Percentiles rank a stretch among this genome's conserved stretches.
These are phyloP conservation scores for Backusella parvicylindrica DNA, from an alignment of 192 early-diverging fungal species.

Conservation along the genomic window DNA sequence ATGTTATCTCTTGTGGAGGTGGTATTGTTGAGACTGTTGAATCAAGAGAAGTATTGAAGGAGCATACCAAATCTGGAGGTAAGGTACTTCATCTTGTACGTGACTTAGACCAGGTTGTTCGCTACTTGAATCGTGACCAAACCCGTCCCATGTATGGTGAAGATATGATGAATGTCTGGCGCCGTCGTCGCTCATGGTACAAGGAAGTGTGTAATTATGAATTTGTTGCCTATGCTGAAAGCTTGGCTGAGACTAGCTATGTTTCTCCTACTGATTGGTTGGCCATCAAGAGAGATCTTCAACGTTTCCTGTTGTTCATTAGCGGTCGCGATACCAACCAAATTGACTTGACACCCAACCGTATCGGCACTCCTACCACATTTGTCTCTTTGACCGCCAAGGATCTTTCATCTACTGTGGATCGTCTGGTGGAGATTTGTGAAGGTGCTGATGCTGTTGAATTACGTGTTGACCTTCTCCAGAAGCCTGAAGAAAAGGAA, in stretches of 20 bases:
- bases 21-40: conserved; percentile 85
- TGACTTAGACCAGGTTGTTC: conserved; percentile 77
- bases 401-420: conserved; percentile 51
- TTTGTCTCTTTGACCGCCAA: conserved; percentile 88
- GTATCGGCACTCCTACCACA: conserved; percentile 51
- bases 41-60: conserved; percentile 64
- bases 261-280: conserved; percentile 58
- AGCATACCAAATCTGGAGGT: conserved; percentile 52
- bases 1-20: conserved; percentile 90
- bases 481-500: conserved; percentile 38
- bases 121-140: conserved; percentile 75
- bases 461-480: conserved; percentile 87
- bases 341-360: conserved; percentile 25
- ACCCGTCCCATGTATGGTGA: conserved; percentile 83
- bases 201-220: conserved; percentile 77
- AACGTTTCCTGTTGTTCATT: conserved; percentile 65
- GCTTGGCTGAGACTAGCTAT: conserved; percentile 34
- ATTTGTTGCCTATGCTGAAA: conserved; percentile 55
- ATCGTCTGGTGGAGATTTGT: conserved; percentile 56
- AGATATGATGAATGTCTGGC: conserved; percentile 78
- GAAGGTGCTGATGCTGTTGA: conserved; percentile 89
- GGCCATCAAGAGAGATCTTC: conserved; percentile 74
- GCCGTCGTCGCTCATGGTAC: conserved; percentile 74
- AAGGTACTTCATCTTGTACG: conserved; percentile 79
- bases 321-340: conserved; percentile 41